phyloP scores from a whole-genome alignment of 2,329 filamentous ascomycete genomes.

The Ceratocystis huliohia region DNA sequence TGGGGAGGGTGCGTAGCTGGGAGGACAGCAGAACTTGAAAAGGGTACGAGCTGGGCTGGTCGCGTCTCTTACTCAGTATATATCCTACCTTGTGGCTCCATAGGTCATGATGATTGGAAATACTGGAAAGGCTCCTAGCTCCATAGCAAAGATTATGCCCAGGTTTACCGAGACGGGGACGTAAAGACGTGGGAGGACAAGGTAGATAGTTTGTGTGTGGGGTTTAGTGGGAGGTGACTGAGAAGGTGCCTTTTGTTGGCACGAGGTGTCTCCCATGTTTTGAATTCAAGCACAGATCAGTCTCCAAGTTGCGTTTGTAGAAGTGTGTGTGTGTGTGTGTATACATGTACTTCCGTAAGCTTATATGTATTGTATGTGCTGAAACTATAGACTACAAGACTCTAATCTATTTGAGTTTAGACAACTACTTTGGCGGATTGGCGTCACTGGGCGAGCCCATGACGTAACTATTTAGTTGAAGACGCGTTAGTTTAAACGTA shows the following conservation, averaged over 20 bases:
- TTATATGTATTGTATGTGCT: not conserved
- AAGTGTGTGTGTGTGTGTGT: constrained; percentile 19
- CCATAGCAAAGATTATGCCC: not conserved
- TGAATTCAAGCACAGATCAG: constrained; percentile 27
- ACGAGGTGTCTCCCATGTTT: constrained; percentile 23
- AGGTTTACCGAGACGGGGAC: constrained; percentile 14
- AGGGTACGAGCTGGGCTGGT: constrained; percentile 35
- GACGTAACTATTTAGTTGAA: constrained; percentile 22
- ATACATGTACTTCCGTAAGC: not conserved
- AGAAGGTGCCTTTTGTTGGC: too few relatives aligned
- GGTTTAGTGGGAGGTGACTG: constrained; percentile 21
- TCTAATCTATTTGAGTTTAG: not conserved
- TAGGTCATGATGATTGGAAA: not conserved
- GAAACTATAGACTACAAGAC: not conserved
- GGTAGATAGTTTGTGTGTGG: constrained; percentile 28
- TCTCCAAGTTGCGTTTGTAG: constrained; percentile 29
- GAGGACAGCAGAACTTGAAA: constrained; percentile 20
- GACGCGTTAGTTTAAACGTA: constrained; percentile 15
- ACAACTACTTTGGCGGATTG: constrained; percentile 24
- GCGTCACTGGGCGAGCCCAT: constrained; percentile 28
- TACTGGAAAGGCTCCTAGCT: constrained; percentile 15
- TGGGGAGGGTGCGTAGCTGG: constrained; percentile 12
- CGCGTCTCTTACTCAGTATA: constrained; percentile 33
- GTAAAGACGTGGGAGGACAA: constrained; percentile 27
- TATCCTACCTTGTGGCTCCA: constrained; percentile 19